These are phyloP conservation scores for Hymenotorrendiella dingleyae DNA, from an alignment of 2,329 filamentous ascomycete genomes.

Conservation along the genomic window DNA sequence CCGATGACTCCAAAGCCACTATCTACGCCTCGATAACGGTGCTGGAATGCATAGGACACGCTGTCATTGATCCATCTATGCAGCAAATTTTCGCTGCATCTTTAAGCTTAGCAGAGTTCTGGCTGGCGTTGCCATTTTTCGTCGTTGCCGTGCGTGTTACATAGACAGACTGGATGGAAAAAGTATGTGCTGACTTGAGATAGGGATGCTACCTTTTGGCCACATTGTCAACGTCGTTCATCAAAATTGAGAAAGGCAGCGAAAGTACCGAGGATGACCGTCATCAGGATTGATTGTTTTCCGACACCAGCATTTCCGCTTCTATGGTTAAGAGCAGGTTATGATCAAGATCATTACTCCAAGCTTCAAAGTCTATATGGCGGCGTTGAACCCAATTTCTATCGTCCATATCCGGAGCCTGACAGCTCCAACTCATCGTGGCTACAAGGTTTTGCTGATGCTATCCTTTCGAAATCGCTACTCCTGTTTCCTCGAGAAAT, in stretches of 20 bases:
- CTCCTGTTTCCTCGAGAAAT: too few species aligned
- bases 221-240: background rate
- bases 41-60: constrained; percentile 28
- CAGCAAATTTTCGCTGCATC: constrained; percentile 26
- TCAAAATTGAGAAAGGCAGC: background rate
- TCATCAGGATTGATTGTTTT: background rate
- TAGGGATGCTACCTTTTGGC: constrained; percentile 2
- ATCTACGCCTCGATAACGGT: constrained; percentile 27
- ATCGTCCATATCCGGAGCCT: too few species aligned
- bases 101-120: constrained; percentile 17
- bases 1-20: constrained; percentile 22
- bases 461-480: too few species aligned
- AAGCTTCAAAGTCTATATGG: too few species aligned
- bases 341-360: too few species aligned
- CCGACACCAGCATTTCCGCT: too few species aligned
- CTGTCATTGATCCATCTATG: constrained; percentile 26
- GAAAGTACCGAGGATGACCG: background rate
- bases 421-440: too few species aligned
- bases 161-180: background rate
- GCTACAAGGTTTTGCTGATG: too few species aligned
- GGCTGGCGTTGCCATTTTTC: constrained; percentile 28
- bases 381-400: too few species aligned
- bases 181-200: background rate
- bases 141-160: constrained; percentile 25
- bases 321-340: too few species aligned